Base-by-base conservation (phyloP, 495 filamentous ascomycete species). In the Lasiosphaeria ovina region DNA sequence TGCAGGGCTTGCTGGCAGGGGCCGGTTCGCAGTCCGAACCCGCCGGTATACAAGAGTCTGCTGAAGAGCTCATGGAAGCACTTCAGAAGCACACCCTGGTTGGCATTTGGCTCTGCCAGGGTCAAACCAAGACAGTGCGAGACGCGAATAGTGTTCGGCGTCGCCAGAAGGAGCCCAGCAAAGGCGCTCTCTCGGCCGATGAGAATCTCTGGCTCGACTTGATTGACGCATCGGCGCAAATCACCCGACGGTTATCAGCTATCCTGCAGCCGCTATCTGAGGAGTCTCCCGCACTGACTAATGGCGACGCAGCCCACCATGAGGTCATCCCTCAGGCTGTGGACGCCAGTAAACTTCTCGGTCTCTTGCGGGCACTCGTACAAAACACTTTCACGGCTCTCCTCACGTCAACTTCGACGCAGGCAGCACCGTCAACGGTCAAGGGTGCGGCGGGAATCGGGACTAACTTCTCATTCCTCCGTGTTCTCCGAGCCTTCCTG, bases 21-120 rank as follows among this genome's bases (percentile, higher is more conserved):
- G 66, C 71, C 14, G 66, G 64, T 34, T 60, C 71, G 4, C 65
- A 75, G 55, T 82, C 87, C 51, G 79, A 80, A n/a, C 73, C 78
- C 32, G 60, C 74, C 35, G 79, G 85, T 51, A 60, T 74, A 4
- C 75, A 78, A 54, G 70, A 70, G 47, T 75, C 82, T 0, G 76
- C 81, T 5, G 79, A 84, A 62, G 83, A 87, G 50, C 79, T 95
- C 3, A 77, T 96, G 16, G 84, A 87, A 42, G 88, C 87, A 4
- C 72, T 98, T 48, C 84, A 93, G 57, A 98, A 93, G 69, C 97
- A 96, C 71, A 82, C 86, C 0, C 85, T 90, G 54, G 91, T 98
- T 24, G 94, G 94, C 35, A 90, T 93, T 24, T 98, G 94, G 94
- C 81, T 98, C 31, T 97, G 94, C 66, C 92, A 94, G 74, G 87